phyloP scores from a whole-genome alignment of 768 basidiomycete genomes.

The Naematelia aurantialba region DNA sequence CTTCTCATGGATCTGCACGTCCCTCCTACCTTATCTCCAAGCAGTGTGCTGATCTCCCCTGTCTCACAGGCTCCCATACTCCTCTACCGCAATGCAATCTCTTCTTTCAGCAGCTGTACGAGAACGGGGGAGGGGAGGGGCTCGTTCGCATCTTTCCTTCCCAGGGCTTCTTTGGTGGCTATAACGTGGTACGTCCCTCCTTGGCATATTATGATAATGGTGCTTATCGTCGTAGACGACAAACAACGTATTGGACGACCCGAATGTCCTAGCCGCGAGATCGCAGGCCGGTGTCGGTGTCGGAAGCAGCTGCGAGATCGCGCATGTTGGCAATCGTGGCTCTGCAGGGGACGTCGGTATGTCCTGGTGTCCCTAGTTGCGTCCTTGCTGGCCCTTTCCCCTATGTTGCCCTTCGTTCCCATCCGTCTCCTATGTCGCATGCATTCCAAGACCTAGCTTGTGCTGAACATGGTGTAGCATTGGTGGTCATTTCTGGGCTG shows the following conservation, averaged over 20 bases:
- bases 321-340: conserved; percentile 56
- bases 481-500: conserved; percentile 74
- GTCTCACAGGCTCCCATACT: conserved; percentile 31
- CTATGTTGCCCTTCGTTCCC: too few species aligned
- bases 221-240: too few species aligned
- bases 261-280: conserved; percentile 53
- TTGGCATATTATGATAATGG: too few species aligned
- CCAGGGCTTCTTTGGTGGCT: conserved; percentile 25
- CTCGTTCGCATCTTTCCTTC: conserved; percentile 14
- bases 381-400: too few species aligned
- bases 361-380: conserved; percentile 49
- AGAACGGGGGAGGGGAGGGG: conserved; percentile 17
- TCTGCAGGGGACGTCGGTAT: conserved; percentile 63
- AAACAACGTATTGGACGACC: conserved; percentile 37
- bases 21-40: neutral
- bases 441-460: too few species aligned
- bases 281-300: conserved; percentile 72
- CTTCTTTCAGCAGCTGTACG: conserved; percentile 75
- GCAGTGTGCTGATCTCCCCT: neutral
- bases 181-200: conserved; percentile 25
- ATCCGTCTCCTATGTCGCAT: too few species aligned
- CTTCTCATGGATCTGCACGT: conserved; percentile 67
- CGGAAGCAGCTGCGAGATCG: conserved; percentile 75
- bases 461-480: conserved; percentile 58
- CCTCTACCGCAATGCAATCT: conserved; percentile 89